Conservation (phyloP, 768 basidiomycete species). For the Tricholoma terreum region DNA sequence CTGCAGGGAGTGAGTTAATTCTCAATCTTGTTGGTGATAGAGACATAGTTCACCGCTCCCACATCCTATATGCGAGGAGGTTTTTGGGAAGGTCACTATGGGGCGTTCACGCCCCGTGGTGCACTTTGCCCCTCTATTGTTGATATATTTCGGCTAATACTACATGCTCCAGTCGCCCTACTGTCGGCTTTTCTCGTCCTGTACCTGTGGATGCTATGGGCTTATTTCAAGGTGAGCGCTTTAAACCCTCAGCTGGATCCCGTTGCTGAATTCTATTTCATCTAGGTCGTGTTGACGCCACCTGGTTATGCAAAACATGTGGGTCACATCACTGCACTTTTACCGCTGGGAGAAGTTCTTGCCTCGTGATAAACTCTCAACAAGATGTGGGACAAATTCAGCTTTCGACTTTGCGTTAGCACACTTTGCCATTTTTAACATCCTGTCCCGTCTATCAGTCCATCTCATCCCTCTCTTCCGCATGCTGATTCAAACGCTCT, state of each 20-base stretch:
- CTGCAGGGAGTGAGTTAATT: slow-evolving; percentile 62
- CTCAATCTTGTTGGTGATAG: neutral
- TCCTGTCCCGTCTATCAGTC: neutral
- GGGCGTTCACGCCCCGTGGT: too few species aligned
- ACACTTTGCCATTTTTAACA: neutral
- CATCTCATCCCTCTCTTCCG: neutral
- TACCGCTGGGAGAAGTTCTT: neutral
- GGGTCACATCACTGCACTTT: slow-evolving; percentile 22
- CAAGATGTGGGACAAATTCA: too few species aligned
- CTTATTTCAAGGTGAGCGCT: slow-evolving; percentile 63
- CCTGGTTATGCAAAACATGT: slow-evolving; percentile 72
- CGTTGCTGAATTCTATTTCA: slow-evolving; percentile 1
- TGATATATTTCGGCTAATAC: slow-evolving; percentile 3
- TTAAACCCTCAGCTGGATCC: neutral
- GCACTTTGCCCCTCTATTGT: neutral
- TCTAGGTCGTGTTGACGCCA: slow-evolving; percentile 59
- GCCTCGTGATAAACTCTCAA: too few species aligned
- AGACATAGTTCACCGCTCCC: too few species aligned
- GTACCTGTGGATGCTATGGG: slow-evolving; percentile 73
- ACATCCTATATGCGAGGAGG: too few species aligned
- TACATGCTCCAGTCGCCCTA: slow-evolving; percentile 52
- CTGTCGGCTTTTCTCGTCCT: slow-evolving; percentile 62
- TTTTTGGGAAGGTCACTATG: neutral
- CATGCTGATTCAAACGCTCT: neutral
- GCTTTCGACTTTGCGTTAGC: too few species aligned